Conservation (phyloP, 345 rosid genomes). For the Salix dunnii region DNA sequence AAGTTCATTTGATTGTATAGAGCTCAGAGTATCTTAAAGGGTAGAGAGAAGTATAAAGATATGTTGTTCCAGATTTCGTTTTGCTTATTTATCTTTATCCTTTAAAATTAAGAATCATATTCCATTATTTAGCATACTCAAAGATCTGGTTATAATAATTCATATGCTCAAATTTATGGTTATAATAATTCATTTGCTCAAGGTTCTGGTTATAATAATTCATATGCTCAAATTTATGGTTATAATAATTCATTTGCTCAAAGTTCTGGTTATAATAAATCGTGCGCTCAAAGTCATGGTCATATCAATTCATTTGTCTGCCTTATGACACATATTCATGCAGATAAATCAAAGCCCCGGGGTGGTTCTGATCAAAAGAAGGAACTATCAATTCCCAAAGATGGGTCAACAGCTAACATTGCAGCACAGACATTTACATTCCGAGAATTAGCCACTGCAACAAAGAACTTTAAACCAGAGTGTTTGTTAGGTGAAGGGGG, state of each 20-base stretch:
- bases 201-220: neutral
- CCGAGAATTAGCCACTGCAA: constrained; percentile 82
- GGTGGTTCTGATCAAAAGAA: constrained; percentile 63
- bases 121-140: neutral
- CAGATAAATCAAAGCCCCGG: constrained; percentile 77
- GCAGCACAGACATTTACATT: constrained; percentile 95
- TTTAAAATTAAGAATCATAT: neutral
- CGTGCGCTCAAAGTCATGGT: neutral
- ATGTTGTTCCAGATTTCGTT: neutral
- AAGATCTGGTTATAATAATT: neutral
- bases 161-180: neutral
- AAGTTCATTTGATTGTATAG: neutral
- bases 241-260: neutral
- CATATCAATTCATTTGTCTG: neutral
- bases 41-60: neutral
- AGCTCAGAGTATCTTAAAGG: neutral
- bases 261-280: neutral
- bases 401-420: constrained; percentile 64
- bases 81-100: neutral
- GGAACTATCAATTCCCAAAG: constrained; percentile 65
- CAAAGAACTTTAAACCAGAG: constrained; percentile 77
- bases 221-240: neutral
- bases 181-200: neutral
- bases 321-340: constrained; percentile 12
- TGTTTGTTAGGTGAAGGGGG: constrained; percentile 93